Evolutionary conservation across 2,329 filamentous ascomycete species (phyloP), one percentile per base, ranked within the genome.

Genomic region (Paraphaeosphaeria minitans): DNA sequence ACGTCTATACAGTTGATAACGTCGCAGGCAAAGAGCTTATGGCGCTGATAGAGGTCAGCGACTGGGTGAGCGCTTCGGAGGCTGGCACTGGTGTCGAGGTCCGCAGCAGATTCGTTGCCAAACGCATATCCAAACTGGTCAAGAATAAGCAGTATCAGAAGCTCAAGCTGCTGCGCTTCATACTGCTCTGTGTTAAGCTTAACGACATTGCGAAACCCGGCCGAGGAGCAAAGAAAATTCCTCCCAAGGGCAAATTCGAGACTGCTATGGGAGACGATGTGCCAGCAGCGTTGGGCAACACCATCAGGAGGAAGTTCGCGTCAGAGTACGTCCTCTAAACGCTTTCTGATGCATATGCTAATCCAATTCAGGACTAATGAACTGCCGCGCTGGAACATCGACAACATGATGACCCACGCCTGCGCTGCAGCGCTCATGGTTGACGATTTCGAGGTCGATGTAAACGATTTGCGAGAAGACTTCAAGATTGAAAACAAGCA

Each of bases 381-480:
- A 59, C 85, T 94, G 78, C 84, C 86, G 56, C 91, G 90, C 71
- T 90, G 87, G 79, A 86, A 92, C 72, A 78, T 83, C 33, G 89
- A 94, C 71, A 82, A 91, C 61, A 78, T 93, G 33, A 86, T 88
- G 69, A 91, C 90, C 16, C 89, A 93, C 76, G 86, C 90, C 68
- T 89, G 87, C 67, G 89, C 85, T 1, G 82, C 93, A 60, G 86
- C 88, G 29, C 84, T 90, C 72, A 85, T 91, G 61, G 80, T 93
- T 19, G 89, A 93, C 68, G 87, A 89, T 71, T 92, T 87, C 70
- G 86, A 88, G 71, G 87, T 91, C 56, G 88, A 93, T 68, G 88
- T 88, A 7, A 84, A 84, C 62, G 84, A 89, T 64, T 77, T 96
- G 63, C 84, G 87, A 54, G 86, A 90, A 61, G 92, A 95, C 71